Evolutionary conservation across 2,329 filamentous ascomycete species (phyloP).

Genomic region (Nigrospora sphaerica): DNA sequence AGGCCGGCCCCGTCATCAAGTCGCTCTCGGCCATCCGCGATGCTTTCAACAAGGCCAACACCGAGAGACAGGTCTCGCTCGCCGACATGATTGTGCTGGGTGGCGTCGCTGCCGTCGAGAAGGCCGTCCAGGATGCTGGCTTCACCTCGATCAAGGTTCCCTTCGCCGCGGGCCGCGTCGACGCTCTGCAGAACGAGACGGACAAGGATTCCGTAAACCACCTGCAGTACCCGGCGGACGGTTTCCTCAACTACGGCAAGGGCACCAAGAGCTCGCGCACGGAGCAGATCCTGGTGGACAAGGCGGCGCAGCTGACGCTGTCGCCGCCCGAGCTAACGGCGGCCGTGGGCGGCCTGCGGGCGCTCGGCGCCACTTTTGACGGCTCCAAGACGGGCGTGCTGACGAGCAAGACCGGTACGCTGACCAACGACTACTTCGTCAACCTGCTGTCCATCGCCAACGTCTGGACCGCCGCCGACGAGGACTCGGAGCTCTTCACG

Average conservation of each 20-base stretch:
- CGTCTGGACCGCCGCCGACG: constrained; percentile 51
- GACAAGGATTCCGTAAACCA: constrained; percentile 56
- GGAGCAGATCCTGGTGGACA: constrained; percentile 67
- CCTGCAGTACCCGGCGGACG: constrained; percentile 64
- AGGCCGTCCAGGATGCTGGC: constrained; percentile 49
- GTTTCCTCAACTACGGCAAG: constrained; percentile 73
- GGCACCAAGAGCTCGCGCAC: constrained; percentile 52
- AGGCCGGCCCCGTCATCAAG: constrained; percentile 54
- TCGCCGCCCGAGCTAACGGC: constrained; percentile 65
- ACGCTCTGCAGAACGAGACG: constrained; percentile 66
- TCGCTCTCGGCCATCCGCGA: constrained; percentile 59
- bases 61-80: constrained; percentile 67
- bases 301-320: constrained; percentile 62
- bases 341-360: constrained; percentile 65
- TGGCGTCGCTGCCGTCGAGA: constrained; percentile 65
- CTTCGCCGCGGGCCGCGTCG: constrained; percentile 66
- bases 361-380: constrained; percentile 64
- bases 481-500: constrained; percentile 50
- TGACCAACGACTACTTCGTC: constrained; percentile 78
- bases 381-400: constrained; percentile 61
- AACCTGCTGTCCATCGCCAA: constrained; percentile 66
- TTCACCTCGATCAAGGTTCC: constrained; percentile 48
- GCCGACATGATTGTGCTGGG: constrained; percentile 72
- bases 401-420: constrained; percentile 57
- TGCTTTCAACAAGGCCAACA: constrained; percentile 48